Base-by-base conservation (phyloP, 768 basidiomycete genomes). In the Suillus lakei region DNA sequence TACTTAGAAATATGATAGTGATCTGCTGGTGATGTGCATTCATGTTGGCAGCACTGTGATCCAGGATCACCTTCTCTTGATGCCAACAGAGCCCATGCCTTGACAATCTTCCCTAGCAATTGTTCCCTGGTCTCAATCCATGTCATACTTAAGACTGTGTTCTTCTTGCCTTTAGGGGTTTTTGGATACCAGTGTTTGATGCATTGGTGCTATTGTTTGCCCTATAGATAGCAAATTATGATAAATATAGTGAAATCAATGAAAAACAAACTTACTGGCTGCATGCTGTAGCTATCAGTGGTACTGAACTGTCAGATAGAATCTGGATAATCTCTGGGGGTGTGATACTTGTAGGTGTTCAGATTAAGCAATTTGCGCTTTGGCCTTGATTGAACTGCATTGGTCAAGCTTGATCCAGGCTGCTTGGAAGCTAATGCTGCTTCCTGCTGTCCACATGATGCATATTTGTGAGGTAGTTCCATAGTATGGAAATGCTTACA, bases 211-310 rank as follows among this genome's bases (percentile, higher is more conserved):
- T 80, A 71, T 0, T 73, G 70, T 66, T 82, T 81, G 28, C 79
- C 76, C 80, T 81, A 53, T 32, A 43, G 53, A 28, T 34, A 60
- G 63, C 23, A 43, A 7, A 43, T 43, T 0, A n/a, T 8, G 8
- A 44, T 44, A 9, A 5, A 7, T 8, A 44, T 44, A 8, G 1
- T 21, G 43, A 21, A 21, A 43, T 43, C 7, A 13, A 48, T 48
- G 12, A 26, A 48, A 15, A 12, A 5, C 1, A 26, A 38, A 56
- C 36, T n/a, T 67, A 82, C 60, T 1, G 34, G 41, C 41, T 78
- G 74, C 3, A 78, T 81, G 0, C 76, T 74, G 65, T 76, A 81
- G 8, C 64, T 68, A 59, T 82, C 79, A 0, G 76, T 77, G 6
- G 79, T 77, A 1, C 82, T 77, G 61, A 72, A 75, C 0, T 4